Evolutionary conservation across 208 protist genomes (phyloP).

Genomic region (Acanthamoeba comandoni): DNA sequence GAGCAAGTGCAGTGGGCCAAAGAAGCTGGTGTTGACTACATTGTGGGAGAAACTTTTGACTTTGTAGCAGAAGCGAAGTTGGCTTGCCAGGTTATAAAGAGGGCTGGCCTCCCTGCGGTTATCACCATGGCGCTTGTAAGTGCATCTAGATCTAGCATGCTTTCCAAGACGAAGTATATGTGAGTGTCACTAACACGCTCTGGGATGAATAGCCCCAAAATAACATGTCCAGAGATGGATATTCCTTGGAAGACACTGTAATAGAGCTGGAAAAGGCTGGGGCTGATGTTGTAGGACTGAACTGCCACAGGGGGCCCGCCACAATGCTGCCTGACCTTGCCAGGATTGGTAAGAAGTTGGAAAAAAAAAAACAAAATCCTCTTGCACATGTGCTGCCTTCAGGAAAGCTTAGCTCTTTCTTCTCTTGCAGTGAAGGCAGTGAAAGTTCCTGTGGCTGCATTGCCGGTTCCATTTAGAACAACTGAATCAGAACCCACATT

Average conservation of each 20-base stretch:
- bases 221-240: too few species aligned
- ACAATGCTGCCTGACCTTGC: conserved; percentile 63
- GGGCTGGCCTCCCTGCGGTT: conserved; percentile 24
- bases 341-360: too few species aligned
- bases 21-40: conserved; percentile 47
- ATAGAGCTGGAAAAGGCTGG: conserved; percentile 20
- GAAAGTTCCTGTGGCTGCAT: conserved; percentile 46
- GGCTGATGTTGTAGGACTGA: conserved; percentile 65
- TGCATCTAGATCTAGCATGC: too few species aligned
- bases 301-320: conserved; percentile 46
- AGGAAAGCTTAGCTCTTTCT: too few species aligned
- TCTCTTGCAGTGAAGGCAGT: conserved; percentile 52
- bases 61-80: conserved; percentile 59
- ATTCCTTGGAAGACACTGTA: too few species aligned
- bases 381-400: too few species aligned
- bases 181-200: too few species aligned
- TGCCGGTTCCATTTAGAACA: conserved; percentile 65
- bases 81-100: conserved; percentile 45
- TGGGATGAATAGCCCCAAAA: too few species aligned
- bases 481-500: conserved; percentile 67
- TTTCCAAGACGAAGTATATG: conserved; percentile 63
- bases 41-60: conserved; percentile 69
- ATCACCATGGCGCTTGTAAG: conserved; percentile 67
- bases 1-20: conserved; percentile 64
- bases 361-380: too few species aligned